Evolutionary conservation across 2,329 filamentous ascomycete genomes (phyloP), one percentile per base, ranked within the genome.

Genomic region (Fusarium armeniacum): DNA sequence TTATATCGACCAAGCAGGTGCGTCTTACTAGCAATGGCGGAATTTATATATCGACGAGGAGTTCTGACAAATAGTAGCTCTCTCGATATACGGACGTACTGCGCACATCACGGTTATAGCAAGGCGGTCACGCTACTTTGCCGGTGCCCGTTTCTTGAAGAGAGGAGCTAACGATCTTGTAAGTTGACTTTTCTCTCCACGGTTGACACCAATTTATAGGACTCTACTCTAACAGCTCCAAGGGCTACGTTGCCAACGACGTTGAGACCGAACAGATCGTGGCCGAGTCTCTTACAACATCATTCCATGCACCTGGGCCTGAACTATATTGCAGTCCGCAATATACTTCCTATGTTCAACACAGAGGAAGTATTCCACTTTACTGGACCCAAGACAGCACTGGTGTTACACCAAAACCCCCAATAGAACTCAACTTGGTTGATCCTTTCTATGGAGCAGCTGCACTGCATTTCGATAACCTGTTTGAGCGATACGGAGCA

Each of bases 181-280:
- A 80, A 49, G 77, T 69, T 35, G 6, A 13, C 16, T 5, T 26
- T 50, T 9, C 22, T 18, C 40, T 54, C n/a, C 13, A 4, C 24
- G 13, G 22, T 16, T 8, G 13, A 26, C 24, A 24, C 9, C 24
- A n/a, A 32, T 13, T 12, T 36, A 5, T 20, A 50, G 49, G 11
- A 22, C 15, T 40, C 6, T 32, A 7, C 32, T 24, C 70, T 73
- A 15, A 73, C 26, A 44, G 1, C 15, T 38, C 10, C n/a, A 15
- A 84, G 77, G 95, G 96, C 16, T 97, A 97, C 77, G 96, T 99
- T 57, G 97, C 96, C 54, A 99, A 99, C 76, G 97, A 99, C 79
- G 96, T 99, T 26, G 97, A 99, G 81, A 98, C 96, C 1, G 96
- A 99, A 80, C 96, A 99, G 78, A 98, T 99, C 64, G 94, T 99